A percentile compares a stretch with the other conserved stretches of the same genome.
Evolutionary conservation across 1,284 basidiomycete genomes (phyloP).

Genomic region (Puccinia coronata): DNA sequence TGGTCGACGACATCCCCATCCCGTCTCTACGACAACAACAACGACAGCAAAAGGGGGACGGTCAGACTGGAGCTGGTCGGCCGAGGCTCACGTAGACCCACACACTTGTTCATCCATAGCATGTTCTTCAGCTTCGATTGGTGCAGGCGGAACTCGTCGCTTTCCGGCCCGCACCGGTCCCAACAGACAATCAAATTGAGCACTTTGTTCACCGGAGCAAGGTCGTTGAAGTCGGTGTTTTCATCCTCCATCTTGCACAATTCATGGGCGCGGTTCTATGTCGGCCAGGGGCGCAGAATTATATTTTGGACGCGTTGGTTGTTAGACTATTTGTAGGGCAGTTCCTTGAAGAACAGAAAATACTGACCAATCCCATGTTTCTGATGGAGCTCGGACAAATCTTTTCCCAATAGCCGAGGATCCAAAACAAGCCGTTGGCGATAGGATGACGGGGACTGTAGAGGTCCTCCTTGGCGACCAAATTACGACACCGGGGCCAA

Average conservation of each 20-base stretch:
- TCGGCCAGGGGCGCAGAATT: conserved; percentile 65
- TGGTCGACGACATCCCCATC: conserved; percentile 56
- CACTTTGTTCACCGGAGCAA: conserved; percentile 93
- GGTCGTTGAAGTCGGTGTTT: conserved; percentile 84
- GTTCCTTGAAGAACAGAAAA: not conserved
- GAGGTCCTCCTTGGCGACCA: conserved; percentile 52
- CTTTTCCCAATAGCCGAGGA: conserved; percentile 33
- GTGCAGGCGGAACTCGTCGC: conserved; percentile 73
- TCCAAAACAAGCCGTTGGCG: conserved; percentile 31
- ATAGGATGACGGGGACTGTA: conserved; percentile 31
- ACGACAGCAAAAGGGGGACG: not conserved
- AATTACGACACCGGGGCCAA: conserved; percentile 66
- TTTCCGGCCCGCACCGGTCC: conserved; percentile 55
- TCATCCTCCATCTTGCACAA: conserved; percentile 72
- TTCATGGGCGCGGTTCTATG: conserved; percentile 29
- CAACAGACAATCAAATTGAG: conserved; percentile 77
- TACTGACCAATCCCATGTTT: conserved; percentile 37
- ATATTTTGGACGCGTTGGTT: not conserved
- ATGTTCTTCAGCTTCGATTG: conserved; percentile 79
- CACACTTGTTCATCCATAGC: conserved; percentile 81
- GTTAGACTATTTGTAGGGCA: too few species aligned
- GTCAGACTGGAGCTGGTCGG: not conserved
- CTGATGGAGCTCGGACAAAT: conserved; percentile 31
- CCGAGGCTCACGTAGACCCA: conserved; percentile 58
- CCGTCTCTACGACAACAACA: not conserved